These are phyloP conservation scores for Pseudogymnoascus sp. DNA, from an alignment of 2,329 filamentous ascomycete genomes.

Conservation along the genomic window DNA sequence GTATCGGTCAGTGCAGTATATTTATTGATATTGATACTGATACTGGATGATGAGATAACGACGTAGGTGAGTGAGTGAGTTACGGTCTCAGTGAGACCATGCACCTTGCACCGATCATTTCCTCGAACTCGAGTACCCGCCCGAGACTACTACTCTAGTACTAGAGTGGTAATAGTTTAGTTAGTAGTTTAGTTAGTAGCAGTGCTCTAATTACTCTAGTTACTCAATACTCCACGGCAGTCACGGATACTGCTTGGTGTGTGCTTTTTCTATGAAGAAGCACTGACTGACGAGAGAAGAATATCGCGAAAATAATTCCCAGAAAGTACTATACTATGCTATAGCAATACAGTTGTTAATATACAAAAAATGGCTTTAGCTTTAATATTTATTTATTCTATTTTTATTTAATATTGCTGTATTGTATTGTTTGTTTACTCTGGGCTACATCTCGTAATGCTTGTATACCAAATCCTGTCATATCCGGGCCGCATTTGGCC, in stretches of 20 bases:
- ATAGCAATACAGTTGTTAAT: neutral
- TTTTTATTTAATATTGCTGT: neutral
- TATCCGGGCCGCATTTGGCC: neutral
- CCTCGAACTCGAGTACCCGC: neutral
- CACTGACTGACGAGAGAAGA: neutral
- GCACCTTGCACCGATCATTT: conserved; percentile 7
- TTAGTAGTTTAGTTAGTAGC: neutral
- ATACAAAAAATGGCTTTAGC: neutral
- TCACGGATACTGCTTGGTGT: conserved; percentile 1
- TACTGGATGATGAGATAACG: neutral
- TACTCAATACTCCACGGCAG: neutral
- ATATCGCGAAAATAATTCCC: neutral
- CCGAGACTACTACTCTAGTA: neutral
- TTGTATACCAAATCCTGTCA: neutral
- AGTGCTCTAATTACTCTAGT: neutral
- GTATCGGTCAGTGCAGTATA: neutral
- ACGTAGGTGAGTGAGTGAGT: neutral
- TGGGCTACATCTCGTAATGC: neutral
- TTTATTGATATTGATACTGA: neutral
- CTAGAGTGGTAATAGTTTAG: neutral
- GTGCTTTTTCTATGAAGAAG: neutral
- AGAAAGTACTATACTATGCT: neutral
- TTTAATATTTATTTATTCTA: neutral
- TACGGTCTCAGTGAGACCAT: conserved; percentile 2
- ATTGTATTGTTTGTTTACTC: neutral